Base-by-base conservation (phyloP, 2,329 filamentous ascomycete species). In the Ascochyta lentis region DNA sequence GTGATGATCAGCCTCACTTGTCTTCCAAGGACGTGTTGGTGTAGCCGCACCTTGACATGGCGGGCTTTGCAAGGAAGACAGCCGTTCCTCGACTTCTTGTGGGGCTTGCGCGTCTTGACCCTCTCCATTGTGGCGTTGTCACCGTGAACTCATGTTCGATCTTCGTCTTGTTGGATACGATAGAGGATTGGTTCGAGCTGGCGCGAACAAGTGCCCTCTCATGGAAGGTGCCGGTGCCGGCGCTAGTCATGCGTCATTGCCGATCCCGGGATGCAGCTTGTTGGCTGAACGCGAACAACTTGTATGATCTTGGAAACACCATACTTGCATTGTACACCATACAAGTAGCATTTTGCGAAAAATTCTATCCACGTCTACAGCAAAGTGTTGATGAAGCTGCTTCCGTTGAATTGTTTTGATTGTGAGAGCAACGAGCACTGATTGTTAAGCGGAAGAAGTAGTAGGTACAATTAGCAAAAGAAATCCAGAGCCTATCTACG, bases 61-160 rank as follows among this genome's bases (percentile, higher is more conserved):
- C 69, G 64, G 22, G 54, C 55, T 56, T 71, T 71, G 50, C 69
- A 71, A 13, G 67, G 63, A 34, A 70, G 43, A 48, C 69, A 71
- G 42, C 69, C 69, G 47, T 68, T 70, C 19, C 69, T 56, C 12
- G 68, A 70, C 47, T 71, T 71, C 38, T 58, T 69, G 44, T 71
- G 69, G 23, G 69, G 53, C 51, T 70, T 71, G 26, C 69, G 61
- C 8, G 66, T 67, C 46, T 69, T 67, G 12, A 54, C 50, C 54
- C 44, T 68, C 10, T 68, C 63, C 67, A 70, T 70, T 19, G 16
- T 61, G 56, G 42, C 43, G 50, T 45, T 38, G n/a, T 48, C 38
- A 51, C 53, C 24, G 42, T 22, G 38, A 15, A 6, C 29, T 50
- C 53, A 46, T 46, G 35, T 43, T 45, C n/a, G 26, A 49, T 43